These are phyloP conservation scores for Trichoderma endophyticum DNA, from an alignment of 2,329 filamentous ascomycete genomes.

Conservation along the genomic window DNA sequence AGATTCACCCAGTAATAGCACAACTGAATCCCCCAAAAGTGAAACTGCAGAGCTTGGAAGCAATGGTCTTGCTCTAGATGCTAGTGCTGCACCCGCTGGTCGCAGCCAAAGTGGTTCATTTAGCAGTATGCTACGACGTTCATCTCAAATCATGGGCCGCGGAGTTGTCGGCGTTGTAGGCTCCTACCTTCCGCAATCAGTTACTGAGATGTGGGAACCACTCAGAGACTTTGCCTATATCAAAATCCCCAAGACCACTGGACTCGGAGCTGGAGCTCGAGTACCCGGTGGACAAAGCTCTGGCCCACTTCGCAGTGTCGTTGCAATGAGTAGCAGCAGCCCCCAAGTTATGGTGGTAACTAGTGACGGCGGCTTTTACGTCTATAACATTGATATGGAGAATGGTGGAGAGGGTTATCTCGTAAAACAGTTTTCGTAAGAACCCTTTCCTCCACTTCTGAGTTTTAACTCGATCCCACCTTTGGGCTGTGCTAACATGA, in stretches of 20 bases:
- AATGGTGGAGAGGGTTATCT: slow-evolving; percentile 89
- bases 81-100: slow-evolving; percentile 30
- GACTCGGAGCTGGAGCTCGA: slow-evolving; percentile 22
- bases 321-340: slow-evolving; percentile 91
- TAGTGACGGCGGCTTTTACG: slow-evolving; percentile 89
- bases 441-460: slow-evolving; percentile 20
- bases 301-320: slow-evolving; percentile 76
- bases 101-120: slow-evolving; percentile 69
- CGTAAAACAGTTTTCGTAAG: slow-evolving; percentile 90
- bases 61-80: slow-evolving; percentile 23
- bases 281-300: slow-evolving; percentile 33
- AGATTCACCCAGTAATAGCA: slow-evolving; percentile 41
- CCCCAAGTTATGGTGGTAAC: slow-evolving; percentile 98
- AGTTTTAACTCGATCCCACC: not conserved
- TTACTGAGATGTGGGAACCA: slow-evolving; percentile 98
- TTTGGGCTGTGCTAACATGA: not conserved
- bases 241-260: slow-evolving; percentile 69
- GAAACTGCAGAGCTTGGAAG: slow-evolving; percentile 43
- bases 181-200: slow-evolving; percentile 86
- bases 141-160: slow-evolving; percentile 88
- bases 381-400: slow-evolving; percentile 93
- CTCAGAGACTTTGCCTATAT: slow-evolving; percentile 94
- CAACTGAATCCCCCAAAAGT: slow-evolving; percentile 52
- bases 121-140: slow-evolving; percentile 86
- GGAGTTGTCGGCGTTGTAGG: slow-evolving; percentile 85